These are phyloP conservation scores for Penicillium coprophilum DNA, from an alignment of 495 filamentous ascomycete species.

Conservation along the genomic window DNA sequence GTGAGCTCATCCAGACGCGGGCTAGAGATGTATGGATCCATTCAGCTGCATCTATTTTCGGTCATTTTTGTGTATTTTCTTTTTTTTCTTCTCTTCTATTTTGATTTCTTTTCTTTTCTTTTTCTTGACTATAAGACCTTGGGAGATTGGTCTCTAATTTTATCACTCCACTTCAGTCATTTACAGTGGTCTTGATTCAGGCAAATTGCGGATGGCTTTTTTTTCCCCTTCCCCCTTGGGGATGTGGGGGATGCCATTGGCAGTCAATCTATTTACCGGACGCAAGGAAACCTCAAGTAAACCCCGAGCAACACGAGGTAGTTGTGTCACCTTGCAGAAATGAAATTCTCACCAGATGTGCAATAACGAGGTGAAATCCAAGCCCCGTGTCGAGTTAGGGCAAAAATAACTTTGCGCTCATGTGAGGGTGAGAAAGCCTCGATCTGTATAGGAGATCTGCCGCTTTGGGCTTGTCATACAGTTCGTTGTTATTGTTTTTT, in stretches of 20 bases:
- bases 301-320: conserved; percentile 26
- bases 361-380: not conserved
- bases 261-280: conserved; percentile 22
- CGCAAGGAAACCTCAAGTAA: conserved; percentile 6
- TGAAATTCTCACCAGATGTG: too few relatives aligned
- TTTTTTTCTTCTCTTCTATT: conserved; percentile 2
- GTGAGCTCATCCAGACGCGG: conserved; percentile 9
- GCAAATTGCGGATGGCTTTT: not conserved
- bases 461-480: not conserved
- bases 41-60: not conserved
- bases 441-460: conserved; percentile 16
- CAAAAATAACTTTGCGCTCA: conserved; percentile 5
- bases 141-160: not conserved
- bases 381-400: conserved; percentile 1
- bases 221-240: conserved; percentile 19
- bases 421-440: conserved; percentile 20
- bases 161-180: conserved; percentile 2
- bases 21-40: conserved; percentile 2
- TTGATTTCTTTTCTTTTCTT: conserved; percentile 1
- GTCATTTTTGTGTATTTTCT: conserved; percentile 4
- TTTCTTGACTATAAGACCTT: not conserved
- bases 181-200: not conserved
- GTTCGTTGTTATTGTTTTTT: not conserved
- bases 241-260: conserved; percentile 28
- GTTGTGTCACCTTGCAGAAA: conserved; percentile 20